Percentiles rank a stretch among this genome's conserved stretches.
These are phyloP conservation scores for Chalciporus chontae DNA, from an alignment of 768 basidiomycete genomes.

Conservation along the genomic window DNA sequence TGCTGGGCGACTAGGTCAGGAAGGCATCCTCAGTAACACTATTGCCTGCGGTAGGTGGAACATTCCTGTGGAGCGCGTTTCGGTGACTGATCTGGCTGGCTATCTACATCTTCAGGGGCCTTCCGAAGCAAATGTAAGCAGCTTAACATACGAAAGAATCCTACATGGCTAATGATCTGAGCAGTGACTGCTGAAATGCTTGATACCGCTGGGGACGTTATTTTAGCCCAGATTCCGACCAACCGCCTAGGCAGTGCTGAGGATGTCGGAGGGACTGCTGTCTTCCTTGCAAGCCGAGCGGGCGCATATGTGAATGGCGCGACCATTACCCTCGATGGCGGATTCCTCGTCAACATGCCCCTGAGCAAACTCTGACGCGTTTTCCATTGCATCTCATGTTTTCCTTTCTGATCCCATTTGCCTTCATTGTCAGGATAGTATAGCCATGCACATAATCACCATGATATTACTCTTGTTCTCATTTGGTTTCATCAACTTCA, in stretches of 20 bases:
- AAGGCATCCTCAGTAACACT: slow-evolving; percentile 59
- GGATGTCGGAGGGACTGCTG: slow-evolving; percentile 59
- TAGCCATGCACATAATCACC: slow-evolving; percentile 1
- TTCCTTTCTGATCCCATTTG: no score
- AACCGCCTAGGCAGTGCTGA: slow-evolving; percentile 57
- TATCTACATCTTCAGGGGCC: slow-evolving; percentile 21
- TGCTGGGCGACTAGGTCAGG: slow-evolving; percentile 51
- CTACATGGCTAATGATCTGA: slow-evolving; percentile 1
- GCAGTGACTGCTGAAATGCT: slow-evolving; percentile 56
- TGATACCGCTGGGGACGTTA: slow-evolving; percentile 39
- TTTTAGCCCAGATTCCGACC: slow-evolving; percentile 45
- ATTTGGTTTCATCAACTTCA: slow-evolving; percentile 1
- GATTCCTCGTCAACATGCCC: slow-evolving; percentile 43
- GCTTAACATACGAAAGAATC: background rate
- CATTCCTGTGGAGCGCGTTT: background rate
- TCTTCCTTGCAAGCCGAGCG: slow-evolving; percentile 59
- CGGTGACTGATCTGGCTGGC: background rate
- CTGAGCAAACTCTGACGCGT: slow-evolving; percentile 29
- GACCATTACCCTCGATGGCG: slow-evolving; percentile 61
- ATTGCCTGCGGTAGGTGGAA: slow-evolving; percentile 53
- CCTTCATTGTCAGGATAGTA: background rate
- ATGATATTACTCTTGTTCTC: background rate
- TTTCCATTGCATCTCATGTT: background rate
- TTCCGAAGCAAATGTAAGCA: slow-evolving; percentile 42
- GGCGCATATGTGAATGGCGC: slow-evolving; percentile 64